These are phyloP conservation scores for Lachnellula occidentalis DNA, from an alignment of 2,329 filamentous ascomycete genomes.

Conservation along the genomic window DNA sequence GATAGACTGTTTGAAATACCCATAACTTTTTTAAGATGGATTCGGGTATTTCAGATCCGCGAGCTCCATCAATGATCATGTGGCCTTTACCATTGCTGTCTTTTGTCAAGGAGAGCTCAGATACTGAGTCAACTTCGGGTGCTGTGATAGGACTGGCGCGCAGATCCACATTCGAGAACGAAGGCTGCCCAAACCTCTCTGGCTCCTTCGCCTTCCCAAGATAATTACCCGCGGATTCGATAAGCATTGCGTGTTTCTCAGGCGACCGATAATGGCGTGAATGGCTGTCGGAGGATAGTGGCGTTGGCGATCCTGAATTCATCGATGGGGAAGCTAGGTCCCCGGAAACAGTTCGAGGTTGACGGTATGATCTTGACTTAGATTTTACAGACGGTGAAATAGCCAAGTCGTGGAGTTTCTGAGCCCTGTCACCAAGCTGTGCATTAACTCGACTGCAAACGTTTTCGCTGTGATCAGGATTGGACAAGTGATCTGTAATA, in stretches of 20 bases:
- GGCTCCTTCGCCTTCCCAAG: not conserved
- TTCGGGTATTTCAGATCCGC: too few species aligned
- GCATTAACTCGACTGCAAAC: not conserved
- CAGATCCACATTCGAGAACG: not conserved
- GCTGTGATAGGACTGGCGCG: too few species aligned
- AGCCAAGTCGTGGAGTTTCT: too few species aligned
- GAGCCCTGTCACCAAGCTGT: not conserved
- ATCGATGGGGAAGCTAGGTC: too few species aligned
- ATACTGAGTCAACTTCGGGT: not conserved
- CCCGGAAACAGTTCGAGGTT: not conserved
- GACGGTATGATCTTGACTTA: not conserved
- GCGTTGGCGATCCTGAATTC: too few species aligned
- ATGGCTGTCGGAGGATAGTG: too few species aligned
- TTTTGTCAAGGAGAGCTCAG: not conserved
- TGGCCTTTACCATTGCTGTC: not conserved
- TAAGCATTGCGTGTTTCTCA: not conserved
- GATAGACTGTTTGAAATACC: not conserved
- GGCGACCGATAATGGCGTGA: not conserved
- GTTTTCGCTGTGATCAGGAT: not conserved
- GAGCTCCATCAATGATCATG: too few species aligned
- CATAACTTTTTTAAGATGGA: not conserved
- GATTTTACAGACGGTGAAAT: not conserved
- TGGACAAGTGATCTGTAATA: not conserved
- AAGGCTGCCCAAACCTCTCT: not conserved
- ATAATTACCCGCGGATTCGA: not conserved